A percentile compares a stretch with the other conserved stretches of the same genome.
phyloP scores from a whole-genome alignment of 345 rosid species.

The Balakata baccata region DNA sequence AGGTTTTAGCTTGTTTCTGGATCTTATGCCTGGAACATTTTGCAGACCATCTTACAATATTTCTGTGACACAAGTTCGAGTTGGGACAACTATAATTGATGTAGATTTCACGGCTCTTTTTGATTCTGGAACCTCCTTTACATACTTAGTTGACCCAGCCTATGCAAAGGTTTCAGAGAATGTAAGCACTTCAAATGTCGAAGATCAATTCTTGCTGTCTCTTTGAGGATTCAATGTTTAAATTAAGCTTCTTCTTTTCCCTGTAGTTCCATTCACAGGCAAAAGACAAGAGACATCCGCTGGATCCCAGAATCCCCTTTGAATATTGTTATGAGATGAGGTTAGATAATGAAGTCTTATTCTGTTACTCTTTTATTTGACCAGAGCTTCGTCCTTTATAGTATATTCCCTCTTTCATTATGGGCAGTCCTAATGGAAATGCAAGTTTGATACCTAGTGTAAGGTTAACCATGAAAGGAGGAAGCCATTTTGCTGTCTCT shows the following conservation, averaged over 20 bases:
- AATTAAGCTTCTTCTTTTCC: conserved; percentile 12
- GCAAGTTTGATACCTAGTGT: conserved; percentile 61
- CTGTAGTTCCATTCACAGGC: conserved; percentile 76
- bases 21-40: conserved; percentile 14
- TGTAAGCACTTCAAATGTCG: conserved; percentile 40
- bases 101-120: conserved; percentile 65
- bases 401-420: conserved; percentile 17
- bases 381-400: background rate
- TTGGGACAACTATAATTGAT: conserved; percentile 52
- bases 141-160: conserved; percentile 62
- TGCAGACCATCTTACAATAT: conserved; percentile 75
- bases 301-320: conserved; percentile 71
- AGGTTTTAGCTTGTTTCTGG: conserved; percentile 10
- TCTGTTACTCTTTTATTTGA: background rate
- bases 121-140: conserved; percentile 86
- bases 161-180: conserved; percentile 53
- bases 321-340: conserved; percentile 81
- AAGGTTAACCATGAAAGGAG: conserved; percentile 72
- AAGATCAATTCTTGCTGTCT: background rate
- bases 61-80: conserved; percentile 56
- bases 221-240: background rate
- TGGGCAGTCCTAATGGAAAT: conserved; percentile 56
- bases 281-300: conserved; percentile 50
- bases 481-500: conserved; percentile 50
- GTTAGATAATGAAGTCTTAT: conserved; percentile 27